These are phyloP conservation scores for Plasmodium reichenowi DNA, from an alignment of 169 alveolate species.

Conservation along the genomic window DNA sequence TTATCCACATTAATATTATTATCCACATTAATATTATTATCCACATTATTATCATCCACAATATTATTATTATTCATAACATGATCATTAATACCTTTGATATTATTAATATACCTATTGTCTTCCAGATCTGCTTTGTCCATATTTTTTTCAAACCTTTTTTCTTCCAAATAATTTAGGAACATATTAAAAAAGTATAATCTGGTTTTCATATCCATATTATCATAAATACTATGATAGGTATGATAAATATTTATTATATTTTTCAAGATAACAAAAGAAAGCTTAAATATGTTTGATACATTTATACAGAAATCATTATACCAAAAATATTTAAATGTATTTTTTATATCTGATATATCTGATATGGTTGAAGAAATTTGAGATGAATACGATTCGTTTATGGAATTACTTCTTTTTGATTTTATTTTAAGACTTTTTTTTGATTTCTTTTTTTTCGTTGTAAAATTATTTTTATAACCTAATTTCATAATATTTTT, in stretches of 20 bases:
- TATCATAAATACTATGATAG: not conserved
- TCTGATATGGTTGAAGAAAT: slow-evolving; percentile 39
- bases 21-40: too few relatives aligned
- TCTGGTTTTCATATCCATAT: slow-evolving; percentile 1
- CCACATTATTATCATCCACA: too few relatives aligned
- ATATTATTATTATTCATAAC: too few relatives aligned
- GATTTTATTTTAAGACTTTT: slow-evolving; percentile 42
- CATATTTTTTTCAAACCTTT: slow-evolving; percentile 50
- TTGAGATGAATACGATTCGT: slow-evolving; percentile 39
- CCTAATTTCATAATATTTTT: slow-evolving; percentile 75
- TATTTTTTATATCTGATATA: slow-evolving; percentile 21
- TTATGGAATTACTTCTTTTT: slow-evolving; percentile 25
- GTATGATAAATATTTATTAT: slow-evolving; percentile 27
- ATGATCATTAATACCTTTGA: too few relatives aligned
- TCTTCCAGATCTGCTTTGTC: slow-evolving; percentile 30
- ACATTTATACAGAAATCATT: slow-evolving; percentile 68
- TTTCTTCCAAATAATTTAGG: slow-evolving; percentile 65
- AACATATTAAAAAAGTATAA: slow-evolving; percentile 26
- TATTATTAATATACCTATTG: not conserved
- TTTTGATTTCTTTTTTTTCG: slow-evolving; percentile 64
- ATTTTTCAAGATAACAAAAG: slow-evolving; percentile 65
- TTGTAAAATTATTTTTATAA: slow-evolving; percentile 46
- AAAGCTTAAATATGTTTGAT: slow-evolving; percentile 47
- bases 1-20: too few relatives aligned
- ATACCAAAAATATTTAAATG: not conserved